Conservation (phyloP, 768 basidiomycete species). For the Baorangia bicolor region DNA sequence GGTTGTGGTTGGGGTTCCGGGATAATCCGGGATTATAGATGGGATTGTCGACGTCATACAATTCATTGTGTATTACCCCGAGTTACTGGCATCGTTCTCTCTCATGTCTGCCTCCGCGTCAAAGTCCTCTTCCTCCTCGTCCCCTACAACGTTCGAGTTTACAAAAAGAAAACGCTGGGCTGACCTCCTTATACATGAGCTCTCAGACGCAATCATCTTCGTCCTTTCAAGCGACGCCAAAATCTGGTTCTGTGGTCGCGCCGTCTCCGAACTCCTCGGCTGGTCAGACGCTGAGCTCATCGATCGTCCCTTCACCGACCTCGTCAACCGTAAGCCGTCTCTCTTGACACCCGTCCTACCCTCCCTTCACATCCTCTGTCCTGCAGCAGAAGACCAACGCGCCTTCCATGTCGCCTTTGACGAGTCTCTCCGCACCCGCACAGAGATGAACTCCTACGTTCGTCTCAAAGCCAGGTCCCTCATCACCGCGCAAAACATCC, state of each 20-base stretch:
- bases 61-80: not conserved
- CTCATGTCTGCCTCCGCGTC: conserved; percentile 19
- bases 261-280: conserved; percentile 70
- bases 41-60: conserved; percentile 29
- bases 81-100: not conserved
- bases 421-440: conserved; percentile 47
- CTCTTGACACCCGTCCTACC: not conserved
- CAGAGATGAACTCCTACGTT: conserved; percentile 56
- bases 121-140: conserved; percentile 2
- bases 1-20: not conserved
- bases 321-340: conserved; percentile 57
- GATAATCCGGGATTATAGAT: conserved; percentile 10
- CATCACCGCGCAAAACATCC: conserved; percentile 22
- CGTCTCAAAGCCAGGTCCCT: conserved; percentile 54
- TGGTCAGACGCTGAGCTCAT: conserved; percentile 75
- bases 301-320: conserved; percentile 61
- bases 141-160: conserved; percentile 62
- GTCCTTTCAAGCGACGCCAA: conserved; percentile 62
- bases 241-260: conserved; percentile 67
- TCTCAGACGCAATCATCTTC: conserved; percentile 70
- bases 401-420: conserved; percentile 50
- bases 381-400: conserved; percentile 55
- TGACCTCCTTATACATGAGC: conserved; percentile 73
- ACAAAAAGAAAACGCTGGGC: conserved; percentile 87
- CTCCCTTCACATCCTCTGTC: not conserved